Evolutionary conservation across 2,329 filamentous ascomycete genomes (phyloP).

Genomic region (Polychaeton citri): DNA sequence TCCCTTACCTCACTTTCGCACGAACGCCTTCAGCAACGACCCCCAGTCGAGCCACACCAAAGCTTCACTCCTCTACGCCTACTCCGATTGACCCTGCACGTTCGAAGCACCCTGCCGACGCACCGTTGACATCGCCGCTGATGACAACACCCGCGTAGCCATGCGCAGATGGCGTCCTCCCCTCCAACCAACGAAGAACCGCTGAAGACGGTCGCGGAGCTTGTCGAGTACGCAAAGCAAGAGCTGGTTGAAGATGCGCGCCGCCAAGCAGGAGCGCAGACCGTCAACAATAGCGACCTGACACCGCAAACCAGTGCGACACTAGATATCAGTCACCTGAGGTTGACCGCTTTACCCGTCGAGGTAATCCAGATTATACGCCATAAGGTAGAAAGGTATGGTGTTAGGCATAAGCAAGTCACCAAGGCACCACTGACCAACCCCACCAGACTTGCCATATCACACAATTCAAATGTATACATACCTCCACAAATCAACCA

Average conservation of each 20-base stretch:
- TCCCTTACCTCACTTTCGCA: too few species aligned
- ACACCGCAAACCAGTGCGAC: conserved; percentile 49
- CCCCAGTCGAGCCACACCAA: neutral
- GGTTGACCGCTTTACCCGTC: conserved; percentile 56
- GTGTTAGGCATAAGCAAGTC: neutral
- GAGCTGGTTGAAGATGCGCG: conserved; percentile 20
- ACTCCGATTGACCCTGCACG: neutral
- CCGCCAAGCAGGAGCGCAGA: conserved; percentile 17
- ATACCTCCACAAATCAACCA: conserved; percentile 60
- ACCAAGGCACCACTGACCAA: neutral
- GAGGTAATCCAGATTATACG: conserved; percentile 65
- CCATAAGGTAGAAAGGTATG: conserved; percentile 56
- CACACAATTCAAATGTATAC: conserved; percentile 63
- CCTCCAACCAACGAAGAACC: conserved; percentile 7
- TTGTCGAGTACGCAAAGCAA: conserved; percentile 18
- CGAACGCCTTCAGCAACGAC: neutral
- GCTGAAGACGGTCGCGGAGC: conserved; percentile 13
- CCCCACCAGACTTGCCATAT: conserved; percentile 55
- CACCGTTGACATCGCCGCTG: neutral
- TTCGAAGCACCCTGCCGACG: neutral
- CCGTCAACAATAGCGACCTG: conserved; percentile 11
- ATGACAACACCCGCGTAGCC: conserved; percentile 2
- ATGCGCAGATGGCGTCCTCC: conserved; percentile 19
- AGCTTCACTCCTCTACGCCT: neutral
- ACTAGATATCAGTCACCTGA: conserved; percentile 64